phyloP scores from a whole-genome alignment of 768 basidiomycete genomes.

The Cystobasidium tubakii region DNA sequence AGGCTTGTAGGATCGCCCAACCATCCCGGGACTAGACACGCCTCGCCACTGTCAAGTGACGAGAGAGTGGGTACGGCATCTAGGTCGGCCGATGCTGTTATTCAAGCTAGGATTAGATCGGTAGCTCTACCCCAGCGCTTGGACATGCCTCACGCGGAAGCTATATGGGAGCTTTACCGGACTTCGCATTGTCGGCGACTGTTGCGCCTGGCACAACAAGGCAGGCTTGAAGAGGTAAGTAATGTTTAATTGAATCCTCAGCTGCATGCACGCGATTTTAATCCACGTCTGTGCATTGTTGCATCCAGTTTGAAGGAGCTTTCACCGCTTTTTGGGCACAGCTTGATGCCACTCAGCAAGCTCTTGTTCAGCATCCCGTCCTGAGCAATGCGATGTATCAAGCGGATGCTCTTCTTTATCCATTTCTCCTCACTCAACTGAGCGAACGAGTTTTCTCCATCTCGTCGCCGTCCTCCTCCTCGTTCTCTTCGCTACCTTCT shows the following conservation, averaged over 20 bases:
- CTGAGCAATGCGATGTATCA: slow-evolving; percentile 10
- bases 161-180: slow-evolving; percentile 16
- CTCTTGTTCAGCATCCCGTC: slow-evolving; percentile 12
- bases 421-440: slow-evolving; percentile 5
- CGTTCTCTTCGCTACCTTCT: neutral
- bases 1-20: neutral
- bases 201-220: slow-evolving; percentile 7
- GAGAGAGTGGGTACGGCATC: too few species aligned
- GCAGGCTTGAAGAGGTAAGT: slow-evolving; percentile 10
- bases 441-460: neutral
- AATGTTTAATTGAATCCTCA: too few species aligned
- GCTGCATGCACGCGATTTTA: too few species aligned
- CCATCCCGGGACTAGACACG: neutral
- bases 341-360: slow-evolving; percentile 15
- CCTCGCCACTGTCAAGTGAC: neutral
- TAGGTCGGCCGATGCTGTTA: neutral
- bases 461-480: neutral
- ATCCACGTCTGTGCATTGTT: neutral
- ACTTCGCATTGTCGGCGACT: slow-evolving; percentile 3
- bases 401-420: slow-evolving; percentile 18
- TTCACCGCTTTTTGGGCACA: neutral
- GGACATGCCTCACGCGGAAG: neutral
- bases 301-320: slow-evolving; percentile 31
- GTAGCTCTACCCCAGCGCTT: neutral
- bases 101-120: neutral